Percentiles rank a stretch among this genome's conserved stretches.
Conservation (phyloP, 805 yeast species). For the Suhomyces canberraensis region DNA sequence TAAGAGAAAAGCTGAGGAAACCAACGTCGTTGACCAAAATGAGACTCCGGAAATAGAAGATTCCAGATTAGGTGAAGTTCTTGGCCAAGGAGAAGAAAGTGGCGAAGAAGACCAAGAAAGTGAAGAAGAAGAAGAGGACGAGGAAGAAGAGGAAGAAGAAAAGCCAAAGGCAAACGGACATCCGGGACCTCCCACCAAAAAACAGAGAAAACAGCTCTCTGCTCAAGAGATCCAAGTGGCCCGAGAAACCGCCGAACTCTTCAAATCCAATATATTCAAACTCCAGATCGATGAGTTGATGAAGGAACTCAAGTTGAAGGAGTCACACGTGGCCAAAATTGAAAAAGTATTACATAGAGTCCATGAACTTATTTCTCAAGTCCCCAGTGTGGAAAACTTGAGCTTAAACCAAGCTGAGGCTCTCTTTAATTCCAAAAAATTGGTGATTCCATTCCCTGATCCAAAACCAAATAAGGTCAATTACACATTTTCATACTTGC, state of each 20-base stretch:
- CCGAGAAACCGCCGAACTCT: conserved; percentile 88
- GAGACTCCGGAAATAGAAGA: conserved; percentile 2
- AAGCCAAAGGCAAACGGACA: conserved; percentile 2
- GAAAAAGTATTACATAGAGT: conserved; percentile 75
- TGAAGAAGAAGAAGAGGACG: conserved; percentile 18
- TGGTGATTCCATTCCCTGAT: conserved; percentile 81
- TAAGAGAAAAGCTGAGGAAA: conserved; percentile 22
- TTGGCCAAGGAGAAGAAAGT: background rate
- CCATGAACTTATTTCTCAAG: conserved; percentile 60
- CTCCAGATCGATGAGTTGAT: conserved; percentile 89
- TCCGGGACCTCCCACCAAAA: conserved; percentile 28
- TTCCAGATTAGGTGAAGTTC: conserved; percentile 5
- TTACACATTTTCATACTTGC: conserved; percentile 63
- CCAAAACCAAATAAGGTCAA: conserved; percentile 77
- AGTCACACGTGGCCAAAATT: conserved; percentile 57
- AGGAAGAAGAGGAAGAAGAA: conserved; percentile 10
- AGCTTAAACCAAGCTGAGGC: conserved; percentile 58
- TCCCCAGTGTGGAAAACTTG: conserved; percentile 55
- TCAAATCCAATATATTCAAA: conserved; percentile 93
- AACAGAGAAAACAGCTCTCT: conserved; percentile 41
- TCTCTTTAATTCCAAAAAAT: conserved; percentile 48
- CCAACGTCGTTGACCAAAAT: background rate
- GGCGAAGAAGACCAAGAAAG: conserved; percentile 25
- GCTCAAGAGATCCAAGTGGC: conserved; percentile 89
- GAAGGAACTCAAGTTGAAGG: conserved; percentile 74